A percentile compares a stretch with the other conserved stretches of the same genome.
Evolutionary conservation across 768 basidiomycete species (phyloP).

Genomic region (Leccinum variicolor): DNA sequence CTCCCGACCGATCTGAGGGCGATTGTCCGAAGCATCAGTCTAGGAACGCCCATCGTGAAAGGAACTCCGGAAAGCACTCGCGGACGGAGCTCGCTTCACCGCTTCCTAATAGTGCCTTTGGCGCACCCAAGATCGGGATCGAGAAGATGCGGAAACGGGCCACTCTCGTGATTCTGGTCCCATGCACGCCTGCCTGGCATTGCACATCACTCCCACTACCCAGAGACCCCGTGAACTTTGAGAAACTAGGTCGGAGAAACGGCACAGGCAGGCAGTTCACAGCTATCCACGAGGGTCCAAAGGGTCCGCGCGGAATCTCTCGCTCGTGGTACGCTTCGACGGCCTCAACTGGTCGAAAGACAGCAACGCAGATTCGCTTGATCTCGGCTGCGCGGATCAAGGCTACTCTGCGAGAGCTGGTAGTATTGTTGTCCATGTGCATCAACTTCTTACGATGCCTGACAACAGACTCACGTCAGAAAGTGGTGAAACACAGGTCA

Average conservation of each 20-base stretch:
- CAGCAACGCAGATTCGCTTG: too few species aligned
- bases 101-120: conserved; percentile 38
- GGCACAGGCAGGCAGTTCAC: too few species aligned
- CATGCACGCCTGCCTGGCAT: conserved; percentile 48
- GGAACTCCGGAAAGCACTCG: conserved; percentile 18
- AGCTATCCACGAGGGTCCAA: too few species aligned
- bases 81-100: conserved; percentile 25
- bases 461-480: background rate
- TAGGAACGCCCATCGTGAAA: conserved; percentile 24
- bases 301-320: too few species aligned
- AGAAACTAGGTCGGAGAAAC: too few species aligned
- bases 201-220: conserved; percentile 39
- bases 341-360: too few species aligned
- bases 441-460: background rate
- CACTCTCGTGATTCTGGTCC: conserved; percentile 52
- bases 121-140: conserved; percentile 46
- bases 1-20: background rate
- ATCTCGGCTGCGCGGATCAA: too few species aligned
- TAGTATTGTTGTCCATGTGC: background rate
- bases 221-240: conserved; percentile 3
- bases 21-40: background rate
- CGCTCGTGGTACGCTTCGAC: too few species aligned
- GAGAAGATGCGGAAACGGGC: conserved; percentile 46
- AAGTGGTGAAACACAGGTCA: background rate
- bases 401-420: too few species aligned